Evolutionary conservation across 2,329 filamentous ascomycete species (phyloP), one percentile per base, ranked within the genome.

Genomic region (Penicillium psychrosexuale): DNA sequence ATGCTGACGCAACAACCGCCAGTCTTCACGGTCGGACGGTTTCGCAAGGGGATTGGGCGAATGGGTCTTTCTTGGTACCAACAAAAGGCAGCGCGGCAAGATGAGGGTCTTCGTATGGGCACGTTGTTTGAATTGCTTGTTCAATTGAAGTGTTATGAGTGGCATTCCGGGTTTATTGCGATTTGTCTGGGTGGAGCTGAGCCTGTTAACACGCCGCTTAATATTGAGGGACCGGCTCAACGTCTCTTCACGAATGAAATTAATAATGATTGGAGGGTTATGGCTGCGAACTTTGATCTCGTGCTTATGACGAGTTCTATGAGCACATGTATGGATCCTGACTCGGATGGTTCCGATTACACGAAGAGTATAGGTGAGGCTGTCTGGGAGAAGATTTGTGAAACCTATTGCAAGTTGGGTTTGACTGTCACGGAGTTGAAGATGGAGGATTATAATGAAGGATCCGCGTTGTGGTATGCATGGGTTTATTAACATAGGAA

Each of bases 1-100:
- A 52, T 52, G 40, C 27, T 52, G 19, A 46, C 40, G 31, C 40
- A 52, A 22, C 49, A 52, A 38, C 49, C 49, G 33, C 49, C 49
- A 0, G 28, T 44, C 17, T 44, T 37, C 30, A 40, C 27, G 3
- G 30, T 44, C 17, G 48, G 34, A 8, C n/a, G n/a, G 15, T 36
- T 36, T 9, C 5, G 8, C 9, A 17, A 17, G 34, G 34, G 15
- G n/a, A 5, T 12, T 13, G 34, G 28, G 17, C 15, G 22, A 12
- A 12, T 28, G 13, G 28, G 22, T 17, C 13, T 27, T 27, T 30
- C 19, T 28, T 51, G 39, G 48, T 1, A 8, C 2, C 48, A 51
- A 19, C 2, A n/a, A 9, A 43, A 13, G 15, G 39, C 48, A 17
- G 12, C 15, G 22, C 28, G 31, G 19, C 34, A 36, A 36, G 39